A percentile compares a stretch with the other conserved stretches of the same genome.
phyloP scores from a whole-genome alignment of 345 rosid genomes.

The Murraya koenigii region DNA sequence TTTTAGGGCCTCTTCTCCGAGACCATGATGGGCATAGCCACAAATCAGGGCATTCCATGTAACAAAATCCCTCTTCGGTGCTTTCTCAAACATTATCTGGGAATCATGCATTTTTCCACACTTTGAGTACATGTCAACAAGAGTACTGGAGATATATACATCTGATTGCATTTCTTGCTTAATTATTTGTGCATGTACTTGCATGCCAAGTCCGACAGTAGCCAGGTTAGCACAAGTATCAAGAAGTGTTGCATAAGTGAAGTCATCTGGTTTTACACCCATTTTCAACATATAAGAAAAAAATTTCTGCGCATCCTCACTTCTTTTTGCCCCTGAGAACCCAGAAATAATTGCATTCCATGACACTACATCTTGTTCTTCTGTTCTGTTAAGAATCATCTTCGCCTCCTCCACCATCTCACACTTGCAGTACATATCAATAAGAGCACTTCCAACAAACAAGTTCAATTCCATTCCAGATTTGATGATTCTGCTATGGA shows the following conservation, averaged over 20 bases:
- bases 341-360: slow-evolving; percentile 90
- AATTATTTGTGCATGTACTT: slow-evolving; percentile 78
- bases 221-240: slow-evolving; percentile 89
- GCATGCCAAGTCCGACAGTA: slow-evolving; percentile 73
- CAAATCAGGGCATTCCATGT: slow-evolving; percentile 95
- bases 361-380: slow-evolving; percentile 50
- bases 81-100: slow-evolving; percentile 57
- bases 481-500: slow-evolving; percentile 69
- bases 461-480: slow-evolving; percentile 61
- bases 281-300: slow-evolving; percentile 66
- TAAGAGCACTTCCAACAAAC: slow-evolving; percentile 75
- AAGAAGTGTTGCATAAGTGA: slow-evolving; percentile 83
- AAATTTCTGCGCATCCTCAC: slow-evolving; percentile 74
- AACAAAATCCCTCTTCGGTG: slow-evolving; percentile 63
- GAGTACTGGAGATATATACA: slow-evolving; percentile 77
- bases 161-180: slow-evolving; percentile 73
- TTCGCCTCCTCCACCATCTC: slow-evolving; percentile 68
- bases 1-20: slow-evolving; percentile 65
- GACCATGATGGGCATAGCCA: slow-evolving; percentile 88
- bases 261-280: slow-evolving; percentile 67
- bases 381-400: slow-evolving; percentile 58
- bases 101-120: slow-evolving; percentile 87
- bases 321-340: slow-evolving; percentile 56
- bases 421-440: slow-evolving; percentile 91
- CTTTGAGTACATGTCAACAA: slow-evolving; percentile 95